Evolutionary conservation across 495 filamentous ascomycete species (phyloP), one percentile per base, ranked within the genome.

Genomic region (Sphaerosporella brunnea): DNA sequence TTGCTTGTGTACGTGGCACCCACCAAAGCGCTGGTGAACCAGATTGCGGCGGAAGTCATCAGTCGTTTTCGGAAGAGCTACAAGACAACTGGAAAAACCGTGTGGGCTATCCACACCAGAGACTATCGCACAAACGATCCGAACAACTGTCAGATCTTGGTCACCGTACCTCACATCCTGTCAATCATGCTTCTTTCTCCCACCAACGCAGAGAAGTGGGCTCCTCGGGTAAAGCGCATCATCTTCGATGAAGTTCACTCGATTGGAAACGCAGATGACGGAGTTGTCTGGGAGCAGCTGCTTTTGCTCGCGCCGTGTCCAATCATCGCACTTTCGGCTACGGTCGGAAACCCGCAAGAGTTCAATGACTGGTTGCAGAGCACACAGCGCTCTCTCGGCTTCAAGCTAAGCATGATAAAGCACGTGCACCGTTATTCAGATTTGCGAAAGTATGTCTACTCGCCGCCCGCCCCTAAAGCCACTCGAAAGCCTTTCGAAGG

Each of bases 241-340:
- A 86, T 86, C 28, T 85, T 85, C 47, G 82, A 88, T 51, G 82
- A 86, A 62, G 73, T 86, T n/a, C 82, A 88, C 59, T 82, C 70
- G 13, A 84, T 86, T 46, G 79, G 80, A 0, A 76, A 84, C 59
- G 71, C 76, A 1, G 75, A 85, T 15, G 82, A 88, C 55, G 81
- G 82, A 43, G 63, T 84, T 9, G 68, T 88, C 1, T 88, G 81
- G 82, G 82, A 88, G 52, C 82, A 88, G 53, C 66, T 88, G 7
- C 65, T 86, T 10, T 69, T 86, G 0, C 64, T 83, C 23, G 69
- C 81, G 0, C 78, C 81, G 7, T 84, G 81, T 53, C 82, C 79
- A 0, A 83, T 88, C 39, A 78, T 88, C 49, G 81, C 82, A 1
- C 67, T 88, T 3, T 86, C 81, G 7, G 81, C 82, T 4, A 88